Percentiles rank a stretch among this genome's conserved stretches.
Conservation (phyloP, 805 yeast species). For the Saturnispora besseyi region DNA sequence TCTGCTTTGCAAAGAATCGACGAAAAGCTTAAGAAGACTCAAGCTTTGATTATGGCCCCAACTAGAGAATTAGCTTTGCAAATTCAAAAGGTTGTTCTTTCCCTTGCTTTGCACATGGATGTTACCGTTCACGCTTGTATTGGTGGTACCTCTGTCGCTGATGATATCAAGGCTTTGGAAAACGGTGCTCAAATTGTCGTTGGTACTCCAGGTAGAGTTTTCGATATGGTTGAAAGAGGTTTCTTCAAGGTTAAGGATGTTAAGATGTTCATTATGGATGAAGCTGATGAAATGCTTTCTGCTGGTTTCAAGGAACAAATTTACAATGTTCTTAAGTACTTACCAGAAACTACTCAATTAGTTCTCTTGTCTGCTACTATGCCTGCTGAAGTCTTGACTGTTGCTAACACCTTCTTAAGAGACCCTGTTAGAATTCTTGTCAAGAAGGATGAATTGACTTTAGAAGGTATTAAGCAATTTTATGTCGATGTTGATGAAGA, state of each 20-base stretch:
- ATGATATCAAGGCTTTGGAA: slow-evolving; percentile 77
- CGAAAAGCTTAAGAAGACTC: slow-evolving; percentile 61
- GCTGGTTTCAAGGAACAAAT: slow-evolving; percentile 94
- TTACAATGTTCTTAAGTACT: slow-evolving; percentile 80
- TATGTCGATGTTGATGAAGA: slow-evolving; percentile 86
- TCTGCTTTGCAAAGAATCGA: slow-evolving; percentile 55
- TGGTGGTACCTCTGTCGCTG: slow-evolving; percentile 89
- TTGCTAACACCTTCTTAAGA: slow-evolving; percentile 88
- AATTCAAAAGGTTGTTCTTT: slow-evolving; percentile 86
- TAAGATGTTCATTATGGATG: slow-evolving; percentile 93
- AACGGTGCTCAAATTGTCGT: slow-evolving; percentile 89
- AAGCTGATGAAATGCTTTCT: slow-evolving; percentile 94
- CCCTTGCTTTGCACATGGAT: slow-evolving; percentile 85
- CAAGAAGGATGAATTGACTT: slow-evolving; percentile 88
- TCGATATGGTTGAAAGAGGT: slow-evolving; percentile 90
- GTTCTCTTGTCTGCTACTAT: slow-evolving; percentile 92
- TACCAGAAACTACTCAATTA: slow-evolving; percentile 87
- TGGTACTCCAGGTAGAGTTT: slow-evolving; percentile 98
- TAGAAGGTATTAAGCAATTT: slow-evolving; percentile 93
- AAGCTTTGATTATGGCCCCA: slow-evolving; percentile 92
- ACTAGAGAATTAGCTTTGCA: slow-evolving; percentile 96
- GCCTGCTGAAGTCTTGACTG: slow-evolving; percentile 85
- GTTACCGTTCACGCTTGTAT: slow-evolving; percentile 92
- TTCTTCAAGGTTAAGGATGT: slow-evolving; percentile 71
- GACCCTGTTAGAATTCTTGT: slow-evolving; percentile 92